phyloP scores from a whole-genome alignment of 2,329 filamentous ascomycete genomes.

The Colletotrichum tropicicola region DNA sequence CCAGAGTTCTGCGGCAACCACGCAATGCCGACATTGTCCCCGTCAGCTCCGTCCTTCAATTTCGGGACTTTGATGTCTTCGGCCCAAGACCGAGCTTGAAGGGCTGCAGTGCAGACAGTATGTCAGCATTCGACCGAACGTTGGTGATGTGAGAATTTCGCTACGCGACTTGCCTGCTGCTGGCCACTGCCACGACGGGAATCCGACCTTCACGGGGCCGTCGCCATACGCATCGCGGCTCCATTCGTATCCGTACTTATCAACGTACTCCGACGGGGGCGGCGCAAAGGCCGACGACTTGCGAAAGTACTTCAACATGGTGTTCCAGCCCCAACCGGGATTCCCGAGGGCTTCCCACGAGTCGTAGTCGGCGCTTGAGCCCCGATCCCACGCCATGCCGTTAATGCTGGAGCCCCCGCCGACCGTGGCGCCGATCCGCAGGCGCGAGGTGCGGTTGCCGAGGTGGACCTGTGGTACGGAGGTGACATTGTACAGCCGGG shows the following conservation, averaged over 20 bases:
- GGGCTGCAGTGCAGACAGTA: neutral
- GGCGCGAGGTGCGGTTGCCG: slow-evolving; percentile 30
- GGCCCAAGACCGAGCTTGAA: slow-evolving; percentile 29
- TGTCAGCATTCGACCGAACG: too few species aligned
- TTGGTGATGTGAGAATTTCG: too few species aligned
- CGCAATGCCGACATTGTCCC: slow-evolving; percentile 35
- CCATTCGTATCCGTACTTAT: slow-evolving; percentile 17
- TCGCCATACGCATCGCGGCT: slow-evolving; percentile 7
- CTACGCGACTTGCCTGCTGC: slow-evolving; percentile 20
- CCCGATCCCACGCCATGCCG: slow-evolving; percentile 40
- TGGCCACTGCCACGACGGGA: slow-evolving; percentile 37
- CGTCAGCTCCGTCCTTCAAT: slow-evolving; percentile 34
- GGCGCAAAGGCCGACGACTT: slow-evolving; percentile 36
- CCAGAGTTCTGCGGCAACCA: slow-evolving; percentile 35
- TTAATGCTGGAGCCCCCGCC: slow-evolving; percentile 42
- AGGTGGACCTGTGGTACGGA: slow-evolving; percentile 38
- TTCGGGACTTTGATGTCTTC: slow-evolving; percentile 27
- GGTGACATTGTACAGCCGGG: slow-evolving; percentile 24
- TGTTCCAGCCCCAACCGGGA: slow-evolving; percentile 46
- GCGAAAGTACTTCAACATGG: slow-evolving; percentile 40
- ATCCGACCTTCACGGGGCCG: slow-evolving; percentile 35
- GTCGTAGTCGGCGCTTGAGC: slow-evolving; percentile 39
- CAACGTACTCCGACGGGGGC: slow-evolving; percentile 22
- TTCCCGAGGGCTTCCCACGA: slow-evolving; percentile 49
- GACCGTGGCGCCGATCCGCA: slow-evolving; percentile 37